Base-by-base conservation (phyloP, 2,329 filamentous ascomycete species). In the Emericellopsis atlantica region DNA sequence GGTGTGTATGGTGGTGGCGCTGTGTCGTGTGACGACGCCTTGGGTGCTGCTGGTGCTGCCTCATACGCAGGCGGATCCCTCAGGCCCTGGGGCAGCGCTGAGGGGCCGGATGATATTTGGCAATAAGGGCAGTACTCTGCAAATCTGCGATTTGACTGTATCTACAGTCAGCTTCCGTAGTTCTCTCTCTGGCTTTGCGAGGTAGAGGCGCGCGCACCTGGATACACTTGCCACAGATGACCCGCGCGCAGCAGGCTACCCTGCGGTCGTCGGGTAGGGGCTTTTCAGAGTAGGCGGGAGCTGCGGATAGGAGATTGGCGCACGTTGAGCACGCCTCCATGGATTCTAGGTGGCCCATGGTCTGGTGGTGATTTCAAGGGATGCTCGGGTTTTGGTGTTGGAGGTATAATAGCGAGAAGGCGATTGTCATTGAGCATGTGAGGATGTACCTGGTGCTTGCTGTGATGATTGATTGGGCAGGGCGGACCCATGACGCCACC, bases 141-240 rank as follows among this genome's bases (percentile, higher is more conserved):
- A 59, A 86, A 88, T 33, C 83, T 76, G 24, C 69, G 64, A 54
- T 87, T 87, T 37, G 72, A 61, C 74, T 77, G 48, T 18, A 32
- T 35, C 23, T 35, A 29, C 16, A 36, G 26, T 21, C 24, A 9
- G 24, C 10, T 11, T 31, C 24, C 36, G 36, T n/a, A 26, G 21
- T 23, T 8, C 9, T 12, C 23, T 23, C 24, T 21, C 18, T 21
- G 18, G 18, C 18, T 21, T 21, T 21, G 18, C 18, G 18, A 21
- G 18, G 18, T 21, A 11, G 21, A 21, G 33, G 8, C 29, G 23
- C n/a, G 61, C 69, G 37, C 56, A 76, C 79, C 54, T 74, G 63
- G 50, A 85, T 73, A 59, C 84, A 90, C 45, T 66, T 66, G 14
- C 76, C 75, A 59, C 84, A 92, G 52, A 90, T 83, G 32, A 77